These are phyloP conservation scores for Pholiota adiposa DNA, from an alignment of 1,284 basidiomycete species.

Conservation along the genomic window DNA sequence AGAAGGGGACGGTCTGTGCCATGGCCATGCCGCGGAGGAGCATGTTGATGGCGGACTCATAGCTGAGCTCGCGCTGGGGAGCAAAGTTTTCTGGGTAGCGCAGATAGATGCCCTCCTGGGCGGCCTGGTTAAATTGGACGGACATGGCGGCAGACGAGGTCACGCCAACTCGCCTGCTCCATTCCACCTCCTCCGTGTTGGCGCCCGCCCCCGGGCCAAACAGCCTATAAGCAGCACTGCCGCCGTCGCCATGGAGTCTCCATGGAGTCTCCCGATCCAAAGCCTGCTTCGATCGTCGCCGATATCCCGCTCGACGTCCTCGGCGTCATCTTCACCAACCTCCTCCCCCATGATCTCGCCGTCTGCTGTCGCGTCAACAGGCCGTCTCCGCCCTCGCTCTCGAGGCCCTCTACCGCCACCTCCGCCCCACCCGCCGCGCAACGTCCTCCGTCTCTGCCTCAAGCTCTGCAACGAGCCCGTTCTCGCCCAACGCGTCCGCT, in stretches of 20 bases:
- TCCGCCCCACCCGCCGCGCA: slow-evolving; percentile 22
- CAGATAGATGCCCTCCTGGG: slow-evolving; percentile 59
- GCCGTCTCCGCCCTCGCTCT: slow-evolving; percentile 20
- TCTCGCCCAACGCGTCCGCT: slow-evolving; percentile 23
- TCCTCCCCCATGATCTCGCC: slow-evolving; percentile 20
- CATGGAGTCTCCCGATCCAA: too few relatives aligned
- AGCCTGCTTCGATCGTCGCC: slow-evolving; percentile 2
- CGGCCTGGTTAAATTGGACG: slow-evolving; percentile 41
- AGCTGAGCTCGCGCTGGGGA: slow-evolving; percentile 53
- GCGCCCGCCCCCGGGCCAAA: slow-evolving; percentile 10
- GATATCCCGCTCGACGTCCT: slow-evolving; percentile 27
- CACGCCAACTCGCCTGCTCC: background rate
- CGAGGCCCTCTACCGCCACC: slow-evolving; percentile 27
- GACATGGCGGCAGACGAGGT: slow-evolving; percentile 29
- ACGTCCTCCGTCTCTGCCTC: slow-evolving; percentile 24
- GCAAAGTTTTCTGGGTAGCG: slow-evolving; percentile 69
- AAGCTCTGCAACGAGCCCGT: slow-evolving; percentile 23
- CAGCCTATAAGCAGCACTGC: slow-evolving; percentile 6
- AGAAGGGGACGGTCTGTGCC: slow-evolving; percentile 61
- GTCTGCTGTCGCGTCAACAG: slow-evolving; percentile 25
- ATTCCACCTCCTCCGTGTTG: slow-evolving; percentile 10
- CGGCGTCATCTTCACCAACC: slow-evolving; percentile 22
- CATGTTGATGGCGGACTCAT: slow-evolving; percentile 63
- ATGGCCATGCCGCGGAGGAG: slow-evolving; percentile 59
- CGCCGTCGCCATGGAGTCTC: background rate